Base-by-base conservation (phyloP, 2,329 filamentous ascomycete species). In the Metarhizium sp. region DNA sequence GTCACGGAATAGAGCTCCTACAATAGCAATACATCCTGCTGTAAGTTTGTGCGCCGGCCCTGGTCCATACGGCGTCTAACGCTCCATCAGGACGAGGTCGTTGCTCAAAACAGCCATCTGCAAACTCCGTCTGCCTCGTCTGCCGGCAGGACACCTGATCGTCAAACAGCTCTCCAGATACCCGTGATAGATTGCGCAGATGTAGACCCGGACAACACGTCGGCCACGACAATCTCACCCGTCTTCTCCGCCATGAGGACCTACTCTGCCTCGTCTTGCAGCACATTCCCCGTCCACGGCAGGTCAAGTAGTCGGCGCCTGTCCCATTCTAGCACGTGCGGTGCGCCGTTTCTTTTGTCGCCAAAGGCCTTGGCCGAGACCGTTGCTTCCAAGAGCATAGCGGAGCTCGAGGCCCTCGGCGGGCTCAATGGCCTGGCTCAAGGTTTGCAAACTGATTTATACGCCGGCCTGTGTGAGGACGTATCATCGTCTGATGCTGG, bases 391-490 rank as follows among this genome's bases (percentile, higher is more conserved):
- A 54, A 46, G 38, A 51, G 53, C 18, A 54, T 54, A 8, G 53
- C 53, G n/a, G 53, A 54, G 38, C 53, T 54, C 14, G 36, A 54
- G 38, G 53, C 53, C 11, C 53, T 54, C 10, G 53, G 53, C 10
- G 53, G 53, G 18, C 47, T 51, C 11, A 36, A 43, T 14, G 53
- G 53, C 3, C 46, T 54, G 11, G 53, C 47, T 16, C 53, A 11
- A 13, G 53, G 36, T n/a, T 45, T 54, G 20, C 20, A 54, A 14
- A 54, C 53, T 18, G 53, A 54, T 50, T 30, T 54, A 43, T 13
- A n/a, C 4, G 53, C 53, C 10, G 53, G 53, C 6, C 36, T 54
- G n/a, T 54, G 16, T 45, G 46, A 45, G 53, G 18, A 38, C 7
- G 7, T 50, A 10, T 2, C 18, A 36, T 14, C 18, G 32, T 16